Base-by-base conservation (phyloP, 2,329 filamentous ascomycete species). In the Botrytis fabae region DNA sequence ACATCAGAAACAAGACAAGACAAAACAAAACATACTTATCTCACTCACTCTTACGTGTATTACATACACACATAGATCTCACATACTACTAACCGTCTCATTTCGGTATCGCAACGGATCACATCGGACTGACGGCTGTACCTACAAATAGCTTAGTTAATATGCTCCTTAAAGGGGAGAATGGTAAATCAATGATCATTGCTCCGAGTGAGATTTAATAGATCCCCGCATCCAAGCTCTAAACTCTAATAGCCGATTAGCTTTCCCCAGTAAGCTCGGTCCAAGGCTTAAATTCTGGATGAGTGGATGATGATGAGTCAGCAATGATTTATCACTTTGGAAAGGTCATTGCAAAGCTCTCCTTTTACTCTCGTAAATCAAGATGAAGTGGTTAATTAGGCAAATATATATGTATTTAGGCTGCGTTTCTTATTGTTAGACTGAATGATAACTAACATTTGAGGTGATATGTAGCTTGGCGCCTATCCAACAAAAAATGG, bases 71-170 rank as follows among this genome's bases (percentile, higher is more conserved):
- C 14, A 42, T 38, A 28, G 7, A 22, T 68, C 44, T 42, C 44
- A 48, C 46, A 18, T 54, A 6, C 12, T 8, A 32, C 51, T 8
- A 7, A 28, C 35, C 64, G 54, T 20, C 44, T 65, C 25, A 12
- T 12, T 7, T 66, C 35, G 46, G 46, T 25, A 14, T 28, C 46
- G 4, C 32, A 6, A 40, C 46, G 64, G 22, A 66, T 51, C n/a
- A 38, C 44, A 66, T 20, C 63, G 63, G 63, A 51, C 63, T 51
- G 46, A 51, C 40, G 44, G 63, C 25, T 57, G 20, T n/a, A 40
- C 25, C 46, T 40, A 28, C 16, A 40, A 54, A 8, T 5, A 54
- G 44, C 22, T 54, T 66, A 66, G 22, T 28, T 3, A 22, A 42
- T 6, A 28, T 57, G 51, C n/a, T 57, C 25, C n/a, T 57, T 57